phyloP scores from a whole-genome alignment of 768 basidiomycete genomes.

The Dioszegia crocea region DNA sequence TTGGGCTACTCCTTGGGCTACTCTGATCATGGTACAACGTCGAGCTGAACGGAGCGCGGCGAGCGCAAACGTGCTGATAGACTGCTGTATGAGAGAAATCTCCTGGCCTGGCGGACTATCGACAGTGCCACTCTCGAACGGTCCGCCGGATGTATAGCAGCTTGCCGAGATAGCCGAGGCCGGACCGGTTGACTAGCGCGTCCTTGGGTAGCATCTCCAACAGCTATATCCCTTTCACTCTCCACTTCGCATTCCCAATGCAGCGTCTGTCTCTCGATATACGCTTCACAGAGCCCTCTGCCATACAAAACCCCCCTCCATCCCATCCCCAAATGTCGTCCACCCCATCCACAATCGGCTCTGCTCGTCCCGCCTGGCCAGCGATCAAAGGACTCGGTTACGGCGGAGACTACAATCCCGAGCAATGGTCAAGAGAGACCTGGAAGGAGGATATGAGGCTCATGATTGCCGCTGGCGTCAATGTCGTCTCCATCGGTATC shows the following conservation, averaged over 20 bases:
- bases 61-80: no score
- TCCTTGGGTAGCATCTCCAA: no score
- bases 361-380: conserved; percentile 1
- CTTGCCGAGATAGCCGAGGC: no score
- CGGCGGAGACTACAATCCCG: conserved; percentile 23
- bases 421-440: conserved; percentile 13
- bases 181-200: no score
- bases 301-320: background rate
- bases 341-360: background rate
- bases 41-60: no score
- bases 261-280: background rate
- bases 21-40: no score
- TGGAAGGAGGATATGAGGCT: conserved; percentile 21
- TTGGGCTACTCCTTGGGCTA: no score
- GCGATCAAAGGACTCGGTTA: conserved; percentile 6
- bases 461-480: conserved; percentile 23
- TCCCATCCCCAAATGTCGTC: background rate
- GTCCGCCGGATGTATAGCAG: no score
- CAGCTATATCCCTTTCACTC: background rate
- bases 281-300: background rate
- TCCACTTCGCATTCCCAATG: background rate
- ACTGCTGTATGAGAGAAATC: no score
- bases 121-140: no score
- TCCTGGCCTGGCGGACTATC: no score
- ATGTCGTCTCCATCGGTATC: conserved; percentile 20